Base-by-base conservation (phyloP, 108 stramenopile species). In the Nitzschia sp. region DNA sequence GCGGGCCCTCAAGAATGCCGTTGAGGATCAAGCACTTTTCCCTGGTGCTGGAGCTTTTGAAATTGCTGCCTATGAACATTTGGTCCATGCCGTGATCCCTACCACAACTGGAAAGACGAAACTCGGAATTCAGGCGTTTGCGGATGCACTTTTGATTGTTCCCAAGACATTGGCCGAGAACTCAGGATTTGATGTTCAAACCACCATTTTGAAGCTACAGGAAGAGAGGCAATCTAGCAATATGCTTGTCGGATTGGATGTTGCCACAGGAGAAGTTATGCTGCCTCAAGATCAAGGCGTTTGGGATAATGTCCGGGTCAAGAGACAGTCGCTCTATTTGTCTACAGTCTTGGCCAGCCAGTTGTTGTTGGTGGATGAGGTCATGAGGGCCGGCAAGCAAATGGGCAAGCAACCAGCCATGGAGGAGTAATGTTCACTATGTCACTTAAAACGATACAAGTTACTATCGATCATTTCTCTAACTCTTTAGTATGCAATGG, bases 161-260 rank as follows among this genome's bases (percentile, higher is more conserved):
- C 98, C 98, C 74, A 99, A 98, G 83, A 94, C 94, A 14, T 84
- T 99, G 34, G 97, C 97, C 9, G 97, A 97, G 58, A 99, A 99
- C 76, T 91, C 93, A 8, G 98, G 97, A 48, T 83, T 96, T 51
- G 98, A 99, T 80, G 97, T 99, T 8, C 95, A 97, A 72, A 95
- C 97, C 43, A 78, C 73, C 53, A 75, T 98, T 41, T 75, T 99
- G 57, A 84, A 92, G 60, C 60, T 98, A 48, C 77, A 86, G 58
- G 98, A 99, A 73, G 97, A 96, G 61, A 72, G 87, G 19, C 77
- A 79, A 65, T 77, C 86, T 9, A 71, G 71, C 37, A 82, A 72
- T 25, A 54, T 91, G 68, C 65, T 96, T 44, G 92, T 99, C 20
- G 99, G 98, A 17, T 76, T 99, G 67, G 92, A 99, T 73, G 83